Evolutionary conservation across 257 asterid species (phyloP), one percentile per base, ranked within the genome.

Genomic region (Mentha longifolia): DNA sequence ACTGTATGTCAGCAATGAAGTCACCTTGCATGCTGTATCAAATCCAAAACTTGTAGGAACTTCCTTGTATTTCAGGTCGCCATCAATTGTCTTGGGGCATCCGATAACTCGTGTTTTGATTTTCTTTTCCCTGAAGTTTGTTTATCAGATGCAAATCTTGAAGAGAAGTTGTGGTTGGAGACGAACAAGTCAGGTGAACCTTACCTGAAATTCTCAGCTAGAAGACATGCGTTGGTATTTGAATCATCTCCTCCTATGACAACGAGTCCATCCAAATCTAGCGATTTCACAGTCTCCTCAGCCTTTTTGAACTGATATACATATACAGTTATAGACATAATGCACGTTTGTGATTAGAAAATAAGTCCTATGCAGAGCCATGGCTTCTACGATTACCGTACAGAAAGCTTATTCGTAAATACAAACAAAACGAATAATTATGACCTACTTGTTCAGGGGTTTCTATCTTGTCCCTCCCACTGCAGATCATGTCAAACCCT

Each of bases 161-260:
- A 46, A 16, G 28, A 43, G 47, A 16, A 51, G 61, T 65, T 60
- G 69, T 4, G 37, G 54, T 68, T 33, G 55, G 62, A 57, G 61
- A 43, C 51, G 30, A 67, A 33, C 14, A 60, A 35, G 6, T 19
- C n/a, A n/a, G 33, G 19, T 25, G 2, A 64, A 13, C 25, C 25
- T 10, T 41, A 84, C 95, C 92, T 82, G 75, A 88, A 88, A 74
- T 88, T 77, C 72, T 90, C 92, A 13, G 95, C 96, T 58, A 90
- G 88, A 76, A 90, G 92, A 78, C 96, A 88, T n/a, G 96, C 95
- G 67, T 90, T 90, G 72, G 92, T 90, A 77, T 90, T 90, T 42
- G 95, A 90, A 68, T 90, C 96, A 71, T 90, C 96, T 75, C 96
- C 96, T 52, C 96, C 96, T 62, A 90, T 90, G 76, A 90, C 96